Evolutionary conservation across 148 eudicot genomes (phyloP), one percentile per base, ranked within the genome.

Genomic region (Persicaria tinctoria): DNA sequence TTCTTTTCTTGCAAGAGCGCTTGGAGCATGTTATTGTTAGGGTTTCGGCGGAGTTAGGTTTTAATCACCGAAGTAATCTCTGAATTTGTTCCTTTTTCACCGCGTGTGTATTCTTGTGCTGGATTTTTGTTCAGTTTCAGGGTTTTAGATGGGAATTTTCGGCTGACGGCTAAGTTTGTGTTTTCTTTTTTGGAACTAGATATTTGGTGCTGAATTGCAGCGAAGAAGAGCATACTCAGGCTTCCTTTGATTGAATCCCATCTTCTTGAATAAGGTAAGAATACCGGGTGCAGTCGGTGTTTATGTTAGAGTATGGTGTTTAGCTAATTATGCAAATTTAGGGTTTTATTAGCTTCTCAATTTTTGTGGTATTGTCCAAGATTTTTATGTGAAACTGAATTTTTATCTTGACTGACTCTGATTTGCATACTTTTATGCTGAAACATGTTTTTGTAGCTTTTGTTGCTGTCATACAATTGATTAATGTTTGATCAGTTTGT

Each of bases 181-280:
- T 41, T 66, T 41, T 0, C 27, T 41, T 66, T 47, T 17, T 11
- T 66, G 48, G 17, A 41, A 66, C 47, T 66, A 66, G 70, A 44
- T 51, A 51, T 57, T 41, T 64, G 70, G 70, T 13, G 70, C 18
- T 41, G 48, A 47, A 66, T 66, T 66, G 70, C 48, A 5, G 70
- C 48, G 46, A 47, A 41, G 18, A 7, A 5, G 69, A 46, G 1
- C 69, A 64, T 4, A 14, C 11, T 64, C 54, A 11, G 14, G 54
- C 14, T 51, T 17, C 62, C 6, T 51, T 11, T 41, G 6, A 7
- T 7, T 38, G 17, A 66, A 46, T 41, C 6, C 70, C 48, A 0
- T 23, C 66, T 9, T 7, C 66, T 6, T 66, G 70, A 41, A 66
- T 66, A 66, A 66, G 70, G 70, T 66, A 66, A 66, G 70, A 66